These are phyloP conservation scores for Ceratobasidium sp. DNA, from an alignment of 1,284 basidiomycete genomes.

Conservation along the genomic window DNA sequence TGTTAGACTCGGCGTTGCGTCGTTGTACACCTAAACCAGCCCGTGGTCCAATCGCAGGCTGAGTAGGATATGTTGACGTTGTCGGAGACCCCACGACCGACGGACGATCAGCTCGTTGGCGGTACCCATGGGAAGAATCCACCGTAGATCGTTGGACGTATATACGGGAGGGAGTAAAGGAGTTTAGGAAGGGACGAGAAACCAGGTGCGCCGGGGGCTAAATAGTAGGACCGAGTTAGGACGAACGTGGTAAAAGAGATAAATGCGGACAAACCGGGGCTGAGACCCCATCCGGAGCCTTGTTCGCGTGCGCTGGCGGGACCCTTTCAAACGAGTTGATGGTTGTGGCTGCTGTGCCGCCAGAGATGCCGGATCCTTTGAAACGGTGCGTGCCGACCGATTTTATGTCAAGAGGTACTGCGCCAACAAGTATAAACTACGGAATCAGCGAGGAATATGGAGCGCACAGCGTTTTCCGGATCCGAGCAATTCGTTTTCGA, in stretches of 20 bases:
- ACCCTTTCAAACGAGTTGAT: constrained; percentile 65
- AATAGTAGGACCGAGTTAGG: neutral
- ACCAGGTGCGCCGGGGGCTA: constrained; percentile 55
- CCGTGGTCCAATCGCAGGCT: no score
- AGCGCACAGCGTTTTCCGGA: constrained; percentile 52
- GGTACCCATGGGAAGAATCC: constrained; percentile 72
- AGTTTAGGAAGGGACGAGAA: constrained; percentile 58
- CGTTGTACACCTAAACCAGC: no score
- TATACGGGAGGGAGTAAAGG: constrained; percentile 65
- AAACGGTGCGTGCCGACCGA: constrained; percentile 66
- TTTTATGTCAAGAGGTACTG: constrained; percentile 53
- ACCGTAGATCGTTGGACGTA: constrained; percentile 66
- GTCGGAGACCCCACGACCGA: constrained; percentile 80
- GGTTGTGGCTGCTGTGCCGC: constrained; percentile 75
- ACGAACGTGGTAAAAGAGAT: constrained; percentile 26
- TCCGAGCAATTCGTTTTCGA: constrained; percentile 59
- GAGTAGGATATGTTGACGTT: constrained; percentile 42
- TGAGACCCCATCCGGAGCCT: constrained; percentile 65
- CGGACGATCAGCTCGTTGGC: constrained; percentile 79
- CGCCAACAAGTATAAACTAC: neutral
- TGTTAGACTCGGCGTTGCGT: no score
- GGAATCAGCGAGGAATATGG: constrained; percentile 41
- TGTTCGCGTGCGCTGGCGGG: constrained; percentile 60
- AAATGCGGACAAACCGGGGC: constrained; percentile 63
- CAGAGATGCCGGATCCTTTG: constrained; percentile 67